Evolutionary conservation across 1,284 basidiomycete genomes (phyloP), one percentile per base, ranked within the genome.

Genomic region (Irpex sp.): DNA sequence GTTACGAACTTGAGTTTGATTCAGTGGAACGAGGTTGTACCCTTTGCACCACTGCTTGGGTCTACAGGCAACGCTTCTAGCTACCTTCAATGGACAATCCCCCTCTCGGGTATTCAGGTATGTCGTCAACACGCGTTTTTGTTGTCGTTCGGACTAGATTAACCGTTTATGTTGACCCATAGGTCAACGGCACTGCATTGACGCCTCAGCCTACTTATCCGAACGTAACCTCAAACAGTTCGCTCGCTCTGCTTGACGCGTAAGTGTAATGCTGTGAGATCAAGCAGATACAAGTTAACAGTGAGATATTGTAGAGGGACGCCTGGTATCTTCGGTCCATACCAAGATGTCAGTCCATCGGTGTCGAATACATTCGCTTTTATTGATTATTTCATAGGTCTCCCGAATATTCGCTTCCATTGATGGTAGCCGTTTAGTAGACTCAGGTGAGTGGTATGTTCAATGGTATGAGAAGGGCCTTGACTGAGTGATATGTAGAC

Each of bases 11-110:
- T 78, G 3, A 85, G 79, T 62, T 67, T 79, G 11, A 86, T 93
- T 44, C 80, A 80, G 56, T 93, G 91, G 91, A 88, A 88, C 66
- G 81, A 84, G 59, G 89, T 93, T 1, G 83, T 86, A 15, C 83
- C 91, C 8, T 93, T 93, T 70, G 79, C 85, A 34, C 91, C 91
- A 2, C 78, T 89, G 62, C 55, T 57, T 21, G 79, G 77, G 3
- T 72, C 75, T 1, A 82, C 84, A 64, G 81, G 76, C 64, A 88
- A 86, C 67, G 72, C 78, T 13, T 86, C 91, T 0, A 88, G 86
- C 67, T 96, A 95, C 71, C 79, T 95, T 37, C 88, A 91, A 66
- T 96, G 94, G 94, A 83, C 86, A 0, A 83, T 94, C 58, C 84
- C 85, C 4, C 74, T 96, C 48, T 74, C 81, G 0, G 76, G 77